Evolutionary conservation across 2,329 filamentous ascomycete species (phyloP).

Genomic region (Dactylonectria estremocensis): DNA sequence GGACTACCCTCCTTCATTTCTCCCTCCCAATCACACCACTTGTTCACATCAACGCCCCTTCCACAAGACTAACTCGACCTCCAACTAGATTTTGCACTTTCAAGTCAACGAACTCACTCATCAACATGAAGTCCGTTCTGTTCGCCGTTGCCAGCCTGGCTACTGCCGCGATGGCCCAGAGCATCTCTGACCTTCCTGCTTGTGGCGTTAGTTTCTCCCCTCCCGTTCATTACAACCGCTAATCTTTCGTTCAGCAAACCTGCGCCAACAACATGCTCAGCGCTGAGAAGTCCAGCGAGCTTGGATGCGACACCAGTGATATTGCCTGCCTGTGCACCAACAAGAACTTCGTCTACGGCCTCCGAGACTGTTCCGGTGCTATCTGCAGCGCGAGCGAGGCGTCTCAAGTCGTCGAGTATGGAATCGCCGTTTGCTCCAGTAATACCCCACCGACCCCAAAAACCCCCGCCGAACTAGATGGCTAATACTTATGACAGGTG

Average conservation of each 20-base stretch:
- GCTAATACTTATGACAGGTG: slow-evolving; percentile 46
- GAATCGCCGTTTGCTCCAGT: slow-evolving; percentile 54
- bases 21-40: slow-evolving; percentile 13
- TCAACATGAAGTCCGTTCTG: slow-evolving; percentile 68
- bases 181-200: slow-evolving; percentile 58
- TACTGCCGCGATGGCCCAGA: slow-evolving; percentile 59
- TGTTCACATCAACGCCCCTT: slow-evolving; percentile 27
- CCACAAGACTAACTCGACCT: slow-evolving; percentile 24
- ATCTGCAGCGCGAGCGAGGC: slow-evolving; percentile 58
- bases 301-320: slow-evolving; percentile 63
- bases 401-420: slow-evolving; percentile 57
- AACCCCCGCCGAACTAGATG: not conserved
- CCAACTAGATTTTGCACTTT: slow-evolving; percentile 30
- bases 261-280: slow-evolving; percentile 68
- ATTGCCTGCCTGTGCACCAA: slow-evolving; percentile 64
- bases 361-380: slow-evolving; percentile 66
- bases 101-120: slow-evolving; percentile 37
- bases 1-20: slow-evolving; percentile 23
- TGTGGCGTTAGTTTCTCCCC: slow-evolving; percentile 66
- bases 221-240: slow-evolving; percentile 17
- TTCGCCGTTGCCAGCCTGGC: slow-evolving; percentile 60
- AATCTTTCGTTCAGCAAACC: slow-evolving; percentile 56
- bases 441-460: slow-evolving; percentile 1
- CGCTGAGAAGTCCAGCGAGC: slow-evolving; percentile 56
- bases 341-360: slow-evolving; percentile 63